A percentile compares a stretch with the other conserved stretches of the same genome.
phyloP scores from a whole-genome alignment of 2,329 filamentous ascomycete genomes.

The Curvularia hawaiiensis region DNA sequence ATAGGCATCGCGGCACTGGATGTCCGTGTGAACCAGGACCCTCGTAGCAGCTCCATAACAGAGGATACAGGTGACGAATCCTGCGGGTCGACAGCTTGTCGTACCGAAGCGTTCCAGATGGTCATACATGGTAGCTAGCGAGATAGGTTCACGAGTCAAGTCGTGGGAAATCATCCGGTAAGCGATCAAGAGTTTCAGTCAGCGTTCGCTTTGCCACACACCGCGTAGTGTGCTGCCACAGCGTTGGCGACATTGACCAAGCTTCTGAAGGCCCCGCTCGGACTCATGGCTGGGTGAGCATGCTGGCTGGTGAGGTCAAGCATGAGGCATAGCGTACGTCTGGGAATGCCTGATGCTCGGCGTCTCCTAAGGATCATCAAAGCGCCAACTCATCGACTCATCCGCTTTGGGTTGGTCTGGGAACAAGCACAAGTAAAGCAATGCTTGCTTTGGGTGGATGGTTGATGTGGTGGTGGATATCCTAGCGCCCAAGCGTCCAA shows the following conservation, averaged over 20 bases:
- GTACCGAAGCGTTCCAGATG: slow-evolving; percentile 9
- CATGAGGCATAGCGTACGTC: slow-evolving; percentile 27
- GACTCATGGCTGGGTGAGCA: slow-evolving; percentile 23
- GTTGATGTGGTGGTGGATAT: slow-evolving; percentile 26
- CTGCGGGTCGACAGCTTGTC: slow-evolving; percentile 5
- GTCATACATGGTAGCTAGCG: slow-evolving; percentile 12
- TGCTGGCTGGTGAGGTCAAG: slow-evolving; percentile 32
- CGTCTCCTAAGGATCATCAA: slow-evolving; percentile 27
- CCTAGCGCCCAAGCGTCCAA: slow-evolving; percentile 14
- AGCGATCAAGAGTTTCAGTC: slow-evolving; percentile 15
- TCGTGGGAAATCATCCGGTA: slow-evolving; percentile 11
- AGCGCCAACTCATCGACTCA: slow-evolving; percentile 24
- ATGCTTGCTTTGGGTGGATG: slow-evolving; percentile 17
- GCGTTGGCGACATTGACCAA: slow-evolving; percentile 21
- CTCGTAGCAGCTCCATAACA: slow-evolving; percentile 11
- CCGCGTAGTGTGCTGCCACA: slow-evolving; percentile 20
- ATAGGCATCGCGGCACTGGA: slow-evolving; percentile 6
- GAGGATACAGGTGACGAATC: slow-evolving; percentile 6
- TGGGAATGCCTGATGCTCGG: slow-evolving; percentile 27
- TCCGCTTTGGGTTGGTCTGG: slow-evolving; percentile 26
- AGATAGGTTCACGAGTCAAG: slow-evolving; percentile 21
- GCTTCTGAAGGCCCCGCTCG: slow-evolving; percentile 34
- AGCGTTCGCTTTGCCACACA: slow-evolving; percentile 10
- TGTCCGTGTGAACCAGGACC: slow-evolving; percentile 7
- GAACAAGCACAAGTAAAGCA: slow-evolving; percentile 25